These are phyloP conservation scores for Thuidium tamariscinum DNA, from an alignment of 225 moss, liverwort and hornwort genomes.

Conservation along the genomic window DNA sequence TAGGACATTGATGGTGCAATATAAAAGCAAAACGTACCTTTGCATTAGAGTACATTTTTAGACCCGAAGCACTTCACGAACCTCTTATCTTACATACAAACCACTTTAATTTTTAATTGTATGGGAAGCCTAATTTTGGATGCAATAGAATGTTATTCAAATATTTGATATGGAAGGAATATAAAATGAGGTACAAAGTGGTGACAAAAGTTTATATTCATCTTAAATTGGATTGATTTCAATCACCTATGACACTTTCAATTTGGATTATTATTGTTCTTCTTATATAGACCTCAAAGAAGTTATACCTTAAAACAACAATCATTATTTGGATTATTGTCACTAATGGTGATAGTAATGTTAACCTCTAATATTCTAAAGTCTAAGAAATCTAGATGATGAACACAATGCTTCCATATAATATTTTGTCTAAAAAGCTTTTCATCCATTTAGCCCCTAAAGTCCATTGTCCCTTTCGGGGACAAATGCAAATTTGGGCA, in stretches of 20 bases:
- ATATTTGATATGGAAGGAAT: rapidly evolving
- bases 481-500: no score
- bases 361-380: rapidly evolving
- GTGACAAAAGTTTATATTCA: no score
- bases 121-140: rapidly evolving
- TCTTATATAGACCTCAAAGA: not conserved
- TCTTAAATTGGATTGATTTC: rapidly evolving
- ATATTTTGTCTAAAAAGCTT: rapidly evolving
- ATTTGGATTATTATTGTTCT: not conserved
- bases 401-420: rapidly evolving
- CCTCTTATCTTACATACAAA: rapidly evolving
- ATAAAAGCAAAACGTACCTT: not conserved
- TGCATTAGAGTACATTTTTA: rapidly evolving
- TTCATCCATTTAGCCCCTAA: no score
- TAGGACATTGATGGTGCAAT: not conserved
- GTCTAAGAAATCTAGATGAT: not conserved
- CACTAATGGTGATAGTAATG: rapidly evolving
- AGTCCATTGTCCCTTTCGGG: no score
- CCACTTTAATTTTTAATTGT: rapidly evolving
- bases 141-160: no score
- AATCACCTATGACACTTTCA: rapidly evolving
- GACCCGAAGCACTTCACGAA: rapidly evolving
- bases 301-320: not conserved
- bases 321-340: not conserved
- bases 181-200: not conserved